Conservation (phyloP, 2,329 filamentous ascomycete species). For the Metarhizium brunneum region DNA sequence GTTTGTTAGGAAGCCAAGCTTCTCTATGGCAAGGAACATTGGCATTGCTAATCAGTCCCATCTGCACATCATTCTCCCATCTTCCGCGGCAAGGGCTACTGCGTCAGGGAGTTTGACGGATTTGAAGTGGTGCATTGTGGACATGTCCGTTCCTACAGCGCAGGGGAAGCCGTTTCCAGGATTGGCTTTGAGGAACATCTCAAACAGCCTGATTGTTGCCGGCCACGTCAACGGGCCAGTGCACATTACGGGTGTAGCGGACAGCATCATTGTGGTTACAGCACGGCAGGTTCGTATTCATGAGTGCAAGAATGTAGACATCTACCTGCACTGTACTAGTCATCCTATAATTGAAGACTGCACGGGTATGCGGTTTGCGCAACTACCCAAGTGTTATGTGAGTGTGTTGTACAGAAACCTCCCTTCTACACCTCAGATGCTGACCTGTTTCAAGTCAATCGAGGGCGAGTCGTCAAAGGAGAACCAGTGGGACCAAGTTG, state of each 20-base stretch:
- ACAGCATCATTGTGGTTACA: slow-evolving; percentile 68
- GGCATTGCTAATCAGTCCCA: slow-evolving; percentile 56
- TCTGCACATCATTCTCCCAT: slow-evolving; percentile 70
- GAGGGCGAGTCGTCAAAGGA: slow-evolving; percentile 22
- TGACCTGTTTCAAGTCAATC: slow-evolving; percentile 12
- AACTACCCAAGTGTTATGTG: slow-evolving; percentile 62
- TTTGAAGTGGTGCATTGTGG: slow-evolving; percentile 63
- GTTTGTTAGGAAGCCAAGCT: slow-evolving; percentile 49
- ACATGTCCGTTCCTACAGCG: slow-evolving; percentile 61
- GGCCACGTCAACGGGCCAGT: slow-evolving; percentile 71
- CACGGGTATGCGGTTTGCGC: slow-evolving; percentile 65
- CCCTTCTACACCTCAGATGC: background rate
- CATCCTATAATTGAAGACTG: slow-evolving; percentile 95
- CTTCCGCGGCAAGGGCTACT: slow-evolving; percentile 60
- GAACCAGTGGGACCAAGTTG: slow-evolving; percentile 82
- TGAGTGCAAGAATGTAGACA: slow-evolving; percentile 67
- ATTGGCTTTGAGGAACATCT: slow-evolving; percentile 57
- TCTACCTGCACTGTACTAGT: slow-evolving; percentile 75
- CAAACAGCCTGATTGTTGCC: slow-evolving; percentile 63
- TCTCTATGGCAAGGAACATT: slow-evolving; percentile 52
- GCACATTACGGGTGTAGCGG: slow-evolving; percentile 67
- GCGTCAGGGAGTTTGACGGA: slow-evolving; percentile 65
- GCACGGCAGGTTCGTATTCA: slow-evolving; percentile 92
- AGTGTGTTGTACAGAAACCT: slow-evolving; percentile 23
- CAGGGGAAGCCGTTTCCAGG: slow-evolving; percentile 58